phyloP scores from a whole-genome alignment of 306 rosid species.

The cucumber (Cucumis sativus) region Cucumber_9930_V3 NC_026655.2:2770501-2771000 shows the following conservation, averaged over 20 bases:
- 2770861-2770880: neutral
- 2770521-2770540: constrained; percentile 89
- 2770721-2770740: constrained; percentile 17
- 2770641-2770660: constrained; percentile 68
- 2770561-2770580: constrained; percentile 55
- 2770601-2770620: constrained; percentile 58
- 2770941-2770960: no score
- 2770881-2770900: no score
- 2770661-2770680: constrained; percentile 57
- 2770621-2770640: constrained; percentile 60
- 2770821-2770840: constrained; percentile 68
- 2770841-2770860: constrained; percentile 10
- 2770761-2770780: constrained; percentile 84
- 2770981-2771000: no score
- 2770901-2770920: no score
- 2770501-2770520: constrained; percentile 64
- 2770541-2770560: constrained; percentile 52
- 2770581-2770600: constrained; percentile 76
- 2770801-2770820: constrained; percentile 62
- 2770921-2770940: no score
- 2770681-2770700: constrained; percentile 59
- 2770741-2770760: constrained; percentile 63
- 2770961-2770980: no score
- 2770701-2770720: constrained; percentile 76
- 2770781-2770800: constrained; percentile 71